These are phyloP conservation scores for Tetracentron sinense DNA, from an alignment of 164 flowering plant genomes.

Conservation along the genomic window DNA sequence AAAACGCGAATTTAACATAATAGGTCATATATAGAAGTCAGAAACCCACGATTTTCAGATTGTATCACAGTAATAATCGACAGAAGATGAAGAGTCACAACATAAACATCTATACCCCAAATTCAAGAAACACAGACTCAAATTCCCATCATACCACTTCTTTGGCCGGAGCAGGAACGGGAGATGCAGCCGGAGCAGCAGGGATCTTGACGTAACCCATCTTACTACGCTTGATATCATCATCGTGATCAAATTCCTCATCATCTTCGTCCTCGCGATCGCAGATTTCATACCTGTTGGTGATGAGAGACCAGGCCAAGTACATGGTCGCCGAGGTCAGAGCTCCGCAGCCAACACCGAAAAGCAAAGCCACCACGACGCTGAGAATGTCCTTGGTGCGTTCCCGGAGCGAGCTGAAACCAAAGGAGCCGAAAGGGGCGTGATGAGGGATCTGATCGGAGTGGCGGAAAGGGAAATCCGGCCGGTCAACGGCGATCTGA, in stretches of 20 bases:
- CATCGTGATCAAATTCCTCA: slow-evolving; percentile 19
- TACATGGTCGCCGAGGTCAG: slow-evolving; percentile 48
- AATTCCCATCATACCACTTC: slow-evolving; percentile 25
- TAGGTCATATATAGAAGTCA: not conserved
- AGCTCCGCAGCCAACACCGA: slow-evolving; percentile 55
- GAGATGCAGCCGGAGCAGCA: slow-evolving; percentile 11
- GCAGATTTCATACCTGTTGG: slow-evolving; percentile 21
- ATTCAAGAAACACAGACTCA: slow-evolving; percentile 14
- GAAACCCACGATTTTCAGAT: not conserved
- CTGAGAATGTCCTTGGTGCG: slow-evolving; percentile 46
- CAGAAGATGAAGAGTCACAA: not conserved
- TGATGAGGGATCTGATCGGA: not conserved
- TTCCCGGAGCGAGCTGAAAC: slow-evolving; percentile 31
- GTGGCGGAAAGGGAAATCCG: slow-evolving; percentile 7
- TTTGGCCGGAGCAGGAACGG: slow-evolving; percentile 19
- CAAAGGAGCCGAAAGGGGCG: slow-evolving; percentile 5
- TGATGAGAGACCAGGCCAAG: slow-evolving; percentile 42
- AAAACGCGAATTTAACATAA: not conserved
- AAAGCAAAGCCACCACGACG: slow-evolving; percentile 43
- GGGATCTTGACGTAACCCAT: slow-evolving; percentile 33
- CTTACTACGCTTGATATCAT: slow-evolving; percentile 16
- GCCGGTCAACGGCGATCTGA: slow-evolving; percentile 12
- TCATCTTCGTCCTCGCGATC: slow-evolving; percentile 24
- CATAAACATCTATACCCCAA: not conserved
- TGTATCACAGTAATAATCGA: slow-evolving; percentile 7